Evolutionary conservation across 169 alveolate genomes (phyloP).

Genomic region (Fabrea salina): DNA sequence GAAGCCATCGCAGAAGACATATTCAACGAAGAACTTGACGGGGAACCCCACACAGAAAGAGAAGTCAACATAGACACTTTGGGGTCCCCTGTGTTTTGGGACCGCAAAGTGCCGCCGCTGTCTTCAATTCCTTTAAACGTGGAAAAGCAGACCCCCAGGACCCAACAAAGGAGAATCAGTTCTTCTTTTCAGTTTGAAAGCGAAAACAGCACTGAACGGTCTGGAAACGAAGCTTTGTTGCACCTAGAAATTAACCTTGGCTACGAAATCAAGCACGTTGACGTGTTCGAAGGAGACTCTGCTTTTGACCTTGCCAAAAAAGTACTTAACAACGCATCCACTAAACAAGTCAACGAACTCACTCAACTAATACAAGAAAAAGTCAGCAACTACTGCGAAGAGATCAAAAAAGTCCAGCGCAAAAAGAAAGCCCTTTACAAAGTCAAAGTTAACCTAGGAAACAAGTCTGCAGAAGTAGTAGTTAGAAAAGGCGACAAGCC

Average conservation of each 20-base stretch:
- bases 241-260: neutral
- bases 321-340: neutral
- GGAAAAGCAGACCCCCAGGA: neutral
- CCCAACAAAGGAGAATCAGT: neutral
- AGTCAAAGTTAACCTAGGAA: neutral
- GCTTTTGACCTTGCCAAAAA: neutral
- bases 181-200: neutral
- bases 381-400: neutral
- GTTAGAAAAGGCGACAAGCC: neutral
- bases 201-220: neutral
- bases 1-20: neutral
- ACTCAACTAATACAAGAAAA: neutral
- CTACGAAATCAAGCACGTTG: neutral
- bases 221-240: neutral
- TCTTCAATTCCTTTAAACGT: neutral
- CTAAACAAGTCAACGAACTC: neutral
- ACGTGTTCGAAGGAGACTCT: neutral
- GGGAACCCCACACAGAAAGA: neutral
- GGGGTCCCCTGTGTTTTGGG: slow-evolving; percentile 15
- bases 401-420: neutral
- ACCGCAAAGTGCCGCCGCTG: slow-evolving; percentile 13
- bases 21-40: neutral
- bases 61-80: neutral
- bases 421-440: slow-evolving; percentile 1
- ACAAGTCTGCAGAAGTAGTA: neutral